These are phyloP conservation scores for Beauveria scarabaeidicola DNA, from an alignment of 2,329 filamentous ascomycete genomes.

Conservation along the genomic window DNA sequence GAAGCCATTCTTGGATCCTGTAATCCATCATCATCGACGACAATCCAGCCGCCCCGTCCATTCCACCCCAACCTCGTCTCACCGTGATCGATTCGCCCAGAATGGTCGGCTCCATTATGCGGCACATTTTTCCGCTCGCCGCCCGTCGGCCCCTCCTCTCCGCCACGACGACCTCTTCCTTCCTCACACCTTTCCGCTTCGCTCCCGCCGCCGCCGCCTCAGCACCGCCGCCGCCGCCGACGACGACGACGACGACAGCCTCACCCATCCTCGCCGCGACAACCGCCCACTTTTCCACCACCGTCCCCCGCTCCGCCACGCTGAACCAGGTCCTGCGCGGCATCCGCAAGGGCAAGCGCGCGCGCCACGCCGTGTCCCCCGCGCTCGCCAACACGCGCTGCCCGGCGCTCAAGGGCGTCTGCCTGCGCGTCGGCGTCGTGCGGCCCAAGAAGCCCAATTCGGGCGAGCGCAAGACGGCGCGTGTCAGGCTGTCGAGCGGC, in stretches of 20 bases:
- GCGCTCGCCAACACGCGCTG: constrained; percentile 61
- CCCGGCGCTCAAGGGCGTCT: constrained; percentile 90
- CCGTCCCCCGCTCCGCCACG: constrained; percentile 50
- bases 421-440: constrained; percentile 84
- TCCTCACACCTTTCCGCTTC: constrained; percentile 13
- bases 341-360: constrained; percentile 69
- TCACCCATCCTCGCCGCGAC: constrained; percentile 26
- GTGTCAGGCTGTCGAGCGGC: constrained; percentile 80
- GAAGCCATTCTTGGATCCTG: not conserved
- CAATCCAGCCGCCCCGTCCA: not conserved
- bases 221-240: constrained; percentile 13
- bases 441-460: constrained; percentile 99
- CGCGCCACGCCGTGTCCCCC: constrained; percentile 80
- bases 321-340: constrained; percentile 68
- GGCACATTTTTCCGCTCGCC: constrained; percentile 27
- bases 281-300: constrained; percentile 44
- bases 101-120: constrained; percentile 29
- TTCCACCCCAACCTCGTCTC: too few relatives aligned
- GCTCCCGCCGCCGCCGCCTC: constrained; percentile 13
- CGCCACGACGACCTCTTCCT: constrained; percentile 19
- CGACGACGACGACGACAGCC: too few relatives aligned
- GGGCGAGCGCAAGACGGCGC: constrained; percentile 89
- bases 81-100: constrained; percentile 17
- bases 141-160: constrained; percentile 20
- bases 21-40: not conserved